phyloP scores from a whole-genome alignment of 768 basidiomycete species.

The Boletus rufocinnamomeus region DNA sequence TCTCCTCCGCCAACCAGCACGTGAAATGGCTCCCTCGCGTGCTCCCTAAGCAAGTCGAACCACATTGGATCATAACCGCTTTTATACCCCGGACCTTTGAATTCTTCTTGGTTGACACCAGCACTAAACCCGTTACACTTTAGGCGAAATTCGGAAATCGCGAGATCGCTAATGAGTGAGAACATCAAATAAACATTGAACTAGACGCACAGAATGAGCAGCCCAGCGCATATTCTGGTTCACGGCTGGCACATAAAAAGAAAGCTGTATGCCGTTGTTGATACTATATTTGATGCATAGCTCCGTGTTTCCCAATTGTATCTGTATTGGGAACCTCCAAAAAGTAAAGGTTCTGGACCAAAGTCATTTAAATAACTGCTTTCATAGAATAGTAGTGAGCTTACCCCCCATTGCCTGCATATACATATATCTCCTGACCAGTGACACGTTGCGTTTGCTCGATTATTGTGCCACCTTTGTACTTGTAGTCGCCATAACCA shows the following conservation, averaged over 20 bases:
- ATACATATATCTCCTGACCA: constrained; percentile 76
- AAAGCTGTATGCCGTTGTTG: constrained; percentile 74
- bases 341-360: constrained; percentile 78
- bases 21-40: constrained; percentile 81
- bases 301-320: constrained; percentile 72
- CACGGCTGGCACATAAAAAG: constrained; percentile 81
- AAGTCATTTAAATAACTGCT: background rate
- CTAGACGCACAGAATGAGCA: constrained; percentile 68
- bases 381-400: constrained; percentile 17
- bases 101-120: constrained; percentile 88
- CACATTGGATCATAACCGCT: constrained; percentile 90
- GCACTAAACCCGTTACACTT: constrained; percentile 89
- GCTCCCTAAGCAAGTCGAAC: constrained; percentile 87
- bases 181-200: background rate
- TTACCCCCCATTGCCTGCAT: constrained; percentile 56
- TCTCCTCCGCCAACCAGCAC: constrained; percentile 93
- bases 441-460: constrained; percentile 45
- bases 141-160: background rate
- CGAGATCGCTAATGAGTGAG: background rate
- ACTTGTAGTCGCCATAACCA: constrained; percentile 20
- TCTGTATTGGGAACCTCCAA: constrained; percentile 87
- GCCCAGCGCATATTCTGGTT: constrained; percentile 91
- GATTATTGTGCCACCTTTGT: constrained; percentile 18
- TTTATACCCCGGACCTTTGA: constrained; percentile 76
- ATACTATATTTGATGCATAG: constrained; percentile 80